Evolutionary conservation across 257 asterid species (phyloP), one percentile per base, ranked within the genome.

Genomic region (Primulina huaijiensis): DNA sequence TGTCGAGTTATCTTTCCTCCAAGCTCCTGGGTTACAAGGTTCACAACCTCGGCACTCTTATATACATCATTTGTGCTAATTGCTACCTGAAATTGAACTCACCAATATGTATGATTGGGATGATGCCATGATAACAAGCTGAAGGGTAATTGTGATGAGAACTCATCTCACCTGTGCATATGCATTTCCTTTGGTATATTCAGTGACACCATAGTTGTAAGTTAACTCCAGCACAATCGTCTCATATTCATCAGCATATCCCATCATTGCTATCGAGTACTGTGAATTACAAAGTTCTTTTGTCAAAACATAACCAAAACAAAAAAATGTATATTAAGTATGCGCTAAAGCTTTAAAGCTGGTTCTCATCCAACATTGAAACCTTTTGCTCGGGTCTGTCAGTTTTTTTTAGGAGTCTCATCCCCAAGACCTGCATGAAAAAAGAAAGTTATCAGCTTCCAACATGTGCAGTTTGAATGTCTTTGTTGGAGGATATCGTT

Each of bases 341-440:
- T 16, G 25, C 12, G 50, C n/a, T 57, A 70, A 70, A 64, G 53
- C 55, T 21, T 12, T 50, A 55, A 46, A 66, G 62, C 56, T 31
- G 30, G 62, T 31, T 56, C 35, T 43, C 2, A 14, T 61, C 52
- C n/a, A 69, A n/a, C 7, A 46, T 17, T 2, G 50, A 16, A 75
- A 88, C 99, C 96, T 90, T 93, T 10, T 89, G 96, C 61, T 91
- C 97, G 61, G 99, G 96, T 72, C 97, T 83, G 77, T 94, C 97
- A 62, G 77, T 82, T 78, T 78, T 91, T 80, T 71, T 85, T 85
- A 94, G 70, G 76, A 94, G 85, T 75, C 73, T 83, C 97, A 94
- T 86, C 46, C 97, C 99, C 73, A 94, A 53, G 61, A 97, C 99
- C 99, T 94, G 87, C 72, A 75, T 64, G 56, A 50, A 64, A 16